A percentile compares a stretch with the other conserved stretches of the same genome.
Evolutionary conservation across 192 early-diverging fungal species (phyloP).

Genomic region (Geranomyces michiganensis): DNA sequence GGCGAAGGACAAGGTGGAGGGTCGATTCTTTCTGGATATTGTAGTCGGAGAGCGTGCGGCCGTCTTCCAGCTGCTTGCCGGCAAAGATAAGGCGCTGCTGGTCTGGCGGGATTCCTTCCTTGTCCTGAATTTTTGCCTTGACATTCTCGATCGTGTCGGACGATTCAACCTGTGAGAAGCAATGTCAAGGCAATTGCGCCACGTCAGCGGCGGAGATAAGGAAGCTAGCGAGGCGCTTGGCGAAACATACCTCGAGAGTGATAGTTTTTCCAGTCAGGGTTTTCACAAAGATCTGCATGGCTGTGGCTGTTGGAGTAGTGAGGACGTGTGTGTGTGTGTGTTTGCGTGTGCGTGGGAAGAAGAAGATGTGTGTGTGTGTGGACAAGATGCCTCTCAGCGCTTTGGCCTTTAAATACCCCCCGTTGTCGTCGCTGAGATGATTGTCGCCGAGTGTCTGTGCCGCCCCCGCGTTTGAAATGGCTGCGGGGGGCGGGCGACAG

Average conservation of each 20-base stretch:
- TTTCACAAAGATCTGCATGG: slow-evolving; percentile 82
- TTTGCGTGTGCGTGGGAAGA: too few relatives aligned
- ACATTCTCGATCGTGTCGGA: slow-evolving; percentile 76
- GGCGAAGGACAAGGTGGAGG: slow-evolving; percentile 69
- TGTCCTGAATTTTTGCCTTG: slow-evolving; percentile 62
- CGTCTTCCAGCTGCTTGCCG: slow-evolving; percentile 80
- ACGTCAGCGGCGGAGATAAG: too few relatives aligned
- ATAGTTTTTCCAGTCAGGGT: slow-evolving; percentile 94
- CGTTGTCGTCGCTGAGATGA: too few relatives aligned
- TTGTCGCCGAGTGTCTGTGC: too few relatives aligned
- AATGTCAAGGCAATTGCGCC: slow-evolving; percentile 28
- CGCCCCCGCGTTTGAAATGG: too few relatives aligned
- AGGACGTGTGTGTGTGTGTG: too few relatives aligned
- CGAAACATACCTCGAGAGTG: slow-evolving; percentile 54
- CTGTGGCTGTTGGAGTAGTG: slow-evolving; percentile 4
- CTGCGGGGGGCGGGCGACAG: too few relatives aligned
- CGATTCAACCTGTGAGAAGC: slow-evolving; percentile 69
- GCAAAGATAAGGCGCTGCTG: slow-evolving; percentile 83
- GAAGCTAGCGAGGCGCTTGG: too few relatives aligned
- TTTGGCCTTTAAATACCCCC: too few relatives aligned
- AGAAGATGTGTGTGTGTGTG: too few relatives aligned
- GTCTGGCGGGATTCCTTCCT: slow-evolving; percentile 74
- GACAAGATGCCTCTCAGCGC: too few relatives aligned
- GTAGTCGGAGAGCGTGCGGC: slow-evolving; percentile 60
- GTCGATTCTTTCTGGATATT: slow-evolving; percentile 73